Conservation (phyloP, 768 basidiomycete genomes). For the Hypsizygus marmoreus region DNA sequence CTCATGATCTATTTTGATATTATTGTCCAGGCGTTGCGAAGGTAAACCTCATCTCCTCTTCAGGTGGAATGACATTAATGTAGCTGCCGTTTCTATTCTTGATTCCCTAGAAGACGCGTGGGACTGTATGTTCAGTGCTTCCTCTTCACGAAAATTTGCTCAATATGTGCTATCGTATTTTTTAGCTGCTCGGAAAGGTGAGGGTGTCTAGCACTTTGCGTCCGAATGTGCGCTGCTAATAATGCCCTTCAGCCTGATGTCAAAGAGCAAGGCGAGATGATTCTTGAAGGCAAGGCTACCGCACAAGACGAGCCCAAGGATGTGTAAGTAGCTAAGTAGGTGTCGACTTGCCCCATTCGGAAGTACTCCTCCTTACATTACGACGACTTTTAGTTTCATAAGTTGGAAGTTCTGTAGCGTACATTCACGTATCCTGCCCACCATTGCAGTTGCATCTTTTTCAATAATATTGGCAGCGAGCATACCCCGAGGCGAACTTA, state of each 20-base stretch:
- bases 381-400: too few species aligned
- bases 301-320: slow-evolving; percentile 28
- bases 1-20: slow-evolving; percentile 4
- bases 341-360: too few species aligned
- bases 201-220: background rate
- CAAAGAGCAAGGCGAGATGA: slow-evolving; percentile 55
- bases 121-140: slow-evolving; percentile 34
- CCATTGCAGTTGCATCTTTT: too few species aligned
- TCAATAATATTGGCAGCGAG: too few species aligned
- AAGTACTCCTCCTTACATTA: too few species aligned
- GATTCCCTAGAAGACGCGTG: slow-evolving; percentile 38
- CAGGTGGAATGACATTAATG: background rate
- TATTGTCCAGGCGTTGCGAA: slow-evolving; percentile 31
- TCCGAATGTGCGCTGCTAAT: background rate
- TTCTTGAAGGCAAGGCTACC: slow-evolving; percentile 49
- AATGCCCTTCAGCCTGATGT: slow-evolving; percentile 30
- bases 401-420: too few species aligned
- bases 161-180: slow-evolving; percentile 1
- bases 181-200: slow-evolving; percentile 37
- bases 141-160: background rate
- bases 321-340: too few species aligned
- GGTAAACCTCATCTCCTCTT: slow-evolving; percentile 17
- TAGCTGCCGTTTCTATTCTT: background rate
- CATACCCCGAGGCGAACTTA: too few species aligned
- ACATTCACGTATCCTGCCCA: too few species aligned